phyloP scores from a whole-genome alignment of 345 rosid species.

The Eucalyptus shirleyi region DNA sequence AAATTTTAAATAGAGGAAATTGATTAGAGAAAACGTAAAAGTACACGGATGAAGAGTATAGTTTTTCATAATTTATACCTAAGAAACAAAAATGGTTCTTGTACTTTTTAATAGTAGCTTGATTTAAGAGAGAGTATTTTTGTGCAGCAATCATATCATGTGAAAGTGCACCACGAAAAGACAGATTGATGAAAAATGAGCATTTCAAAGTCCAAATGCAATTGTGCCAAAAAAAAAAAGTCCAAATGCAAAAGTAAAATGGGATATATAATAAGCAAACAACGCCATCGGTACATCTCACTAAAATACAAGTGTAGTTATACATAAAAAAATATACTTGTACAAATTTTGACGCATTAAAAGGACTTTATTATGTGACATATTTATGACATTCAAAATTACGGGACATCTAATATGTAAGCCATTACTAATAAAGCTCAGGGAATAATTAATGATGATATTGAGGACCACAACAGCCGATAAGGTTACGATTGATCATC shows the following conservation, averaged over 20 bases:
- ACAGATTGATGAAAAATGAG: rapidly evolving
- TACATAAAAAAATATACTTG: not conserved
- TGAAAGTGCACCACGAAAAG: not conserved
- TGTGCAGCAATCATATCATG: not conserved
- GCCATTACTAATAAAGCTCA: not conserved
- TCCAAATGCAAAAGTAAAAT: not conserved
- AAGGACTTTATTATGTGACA: not conserved
- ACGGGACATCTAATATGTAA: not conserved
- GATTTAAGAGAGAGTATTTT: not conserved
- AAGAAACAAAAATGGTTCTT: not conserved
- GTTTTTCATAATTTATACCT: not conserved
- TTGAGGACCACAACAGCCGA: not conserved
- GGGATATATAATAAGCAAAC: not conserved
- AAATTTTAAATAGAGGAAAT: not conserved
- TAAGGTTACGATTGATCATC: not conserved
- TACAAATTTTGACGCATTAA: not conserved
- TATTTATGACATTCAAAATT: not conserved
- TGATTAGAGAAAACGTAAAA: not conserved
- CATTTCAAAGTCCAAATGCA: not conserved
- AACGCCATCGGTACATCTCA: rapidly evolving
- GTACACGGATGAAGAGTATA: not conserved
- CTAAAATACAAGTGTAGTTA: not conserved
- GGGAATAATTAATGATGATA: not conserved
- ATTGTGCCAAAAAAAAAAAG: too few species aligned
- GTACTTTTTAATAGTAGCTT: not conserved